Conservation (phyloP, 2,329 filamentous ascomycete species). For the Aplosporella prunicola region DNA sequence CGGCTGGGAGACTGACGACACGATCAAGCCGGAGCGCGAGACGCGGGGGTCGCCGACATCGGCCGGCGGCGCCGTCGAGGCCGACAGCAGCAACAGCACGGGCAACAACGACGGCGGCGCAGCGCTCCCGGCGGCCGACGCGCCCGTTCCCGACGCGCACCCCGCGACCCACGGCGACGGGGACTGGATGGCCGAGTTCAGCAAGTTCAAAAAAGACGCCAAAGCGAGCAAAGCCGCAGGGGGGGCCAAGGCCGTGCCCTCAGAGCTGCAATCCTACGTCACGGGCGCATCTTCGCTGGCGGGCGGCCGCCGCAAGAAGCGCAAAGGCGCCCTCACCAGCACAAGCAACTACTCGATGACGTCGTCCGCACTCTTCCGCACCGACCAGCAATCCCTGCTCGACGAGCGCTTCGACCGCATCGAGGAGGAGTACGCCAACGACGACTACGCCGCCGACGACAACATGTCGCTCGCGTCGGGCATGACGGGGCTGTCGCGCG, state of each 20-base stretch:
- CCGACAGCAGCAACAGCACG: slow-evolving; percentile 49
- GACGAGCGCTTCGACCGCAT: slow-evolving; percentile 88
- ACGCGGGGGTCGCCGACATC: slow-evolving; percentile 22
- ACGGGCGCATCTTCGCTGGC: slow-evolving; percentile 62
- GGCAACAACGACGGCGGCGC: slow-evolving; percentile 16
- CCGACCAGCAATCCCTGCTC: slow-evolving; percentile 73
- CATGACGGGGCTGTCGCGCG: slow-evolving; percentile 43
- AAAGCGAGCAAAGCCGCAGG: slow-evolving; percentile 35
- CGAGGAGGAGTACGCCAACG: slow-evolving; percentile 67
- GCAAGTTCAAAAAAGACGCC: slow-evolving; percentile 79
- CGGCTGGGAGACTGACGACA: slow-evolving; percentile 95
- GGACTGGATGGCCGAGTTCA: slow-evolving; percentile 87
- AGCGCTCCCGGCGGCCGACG: slow-evolving; percentile 21
- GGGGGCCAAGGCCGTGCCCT: slow-evolving; percentile 39
- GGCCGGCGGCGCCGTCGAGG: slow-evolving; percentile 33
- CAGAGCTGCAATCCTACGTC: slow-evolving; percentile 60
- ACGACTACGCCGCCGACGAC: slow-evolving; percentile 38
- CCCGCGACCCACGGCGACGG: slow-evolving; percentile 46
- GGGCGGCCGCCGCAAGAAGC: slow-evolving; percentile 80
- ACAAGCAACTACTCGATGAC: slow-evolving; percentile 87
- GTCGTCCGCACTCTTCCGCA: slow-evolving; percentile 76
- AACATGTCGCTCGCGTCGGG: slow-evolving; percentile 37
- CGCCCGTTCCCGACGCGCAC: slow-evolving; percentile 19
- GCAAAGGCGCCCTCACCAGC: slow-evolving; percentile 85
- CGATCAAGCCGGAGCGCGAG: slow-evolving; percentile 52